Conservation (phyloP, 768 basidiomycete genomes). For the Russula vinacea region DNA sequence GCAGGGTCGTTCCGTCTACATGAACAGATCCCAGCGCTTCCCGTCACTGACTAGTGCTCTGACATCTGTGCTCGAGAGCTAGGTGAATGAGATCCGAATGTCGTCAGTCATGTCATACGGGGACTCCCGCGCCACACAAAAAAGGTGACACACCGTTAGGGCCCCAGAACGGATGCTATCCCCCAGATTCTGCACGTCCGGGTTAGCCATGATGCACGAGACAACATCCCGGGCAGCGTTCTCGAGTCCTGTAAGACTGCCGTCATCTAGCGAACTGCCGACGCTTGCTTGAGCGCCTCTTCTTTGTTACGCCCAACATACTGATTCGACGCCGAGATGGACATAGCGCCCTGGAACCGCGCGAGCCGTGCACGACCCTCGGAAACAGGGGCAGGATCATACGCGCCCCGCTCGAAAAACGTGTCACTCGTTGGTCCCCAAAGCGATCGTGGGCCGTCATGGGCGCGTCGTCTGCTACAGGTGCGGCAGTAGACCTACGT, state of each 20-base stretch:
- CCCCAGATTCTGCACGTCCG: constrained; percentile 81
- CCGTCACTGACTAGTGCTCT: constrained; percentile 8
- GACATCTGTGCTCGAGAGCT: constrained; percentile 49
- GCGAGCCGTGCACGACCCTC: constrained; percentile 83
- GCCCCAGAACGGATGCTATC: constrained; percentile 78
- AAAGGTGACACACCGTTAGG: constrained; percentile 58
- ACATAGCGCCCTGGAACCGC: constrained; percentile 85
- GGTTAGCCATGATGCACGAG: constrained; percentile 70
- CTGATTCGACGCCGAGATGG: constrained; percentile 91
- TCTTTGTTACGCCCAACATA: constrained; percentile 93
- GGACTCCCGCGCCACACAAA: not conserved
- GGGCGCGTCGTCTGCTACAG: constrained; percentile 54
- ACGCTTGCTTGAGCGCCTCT: constrained; percentile 45
- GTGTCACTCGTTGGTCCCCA: constrained; percentile 89
- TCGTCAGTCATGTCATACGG: not conserved
- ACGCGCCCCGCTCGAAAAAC: constrained; percentile 89
- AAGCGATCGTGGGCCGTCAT: constrained; percentile 89
- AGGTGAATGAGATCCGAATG: not conserved
- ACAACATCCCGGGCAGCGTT: constrained; percentile 73
- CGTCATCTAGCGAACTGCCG: constrained; percentile 52
- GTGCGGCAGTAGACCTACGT: constrained; percentile 24
- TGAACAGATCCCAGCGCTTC: not conserved
- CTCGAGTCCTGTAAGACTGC: constrained; percentile 53
- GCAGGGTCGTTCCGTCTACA: not conserved
- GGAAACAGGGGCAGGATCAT: constrained; percentile 64